Evolutionary conservation across 2,329 filamentous ascomycete species (phyloP), one percentile per base, ranked within the genome.

Genomic region (Penicillium sp.): DNA sequence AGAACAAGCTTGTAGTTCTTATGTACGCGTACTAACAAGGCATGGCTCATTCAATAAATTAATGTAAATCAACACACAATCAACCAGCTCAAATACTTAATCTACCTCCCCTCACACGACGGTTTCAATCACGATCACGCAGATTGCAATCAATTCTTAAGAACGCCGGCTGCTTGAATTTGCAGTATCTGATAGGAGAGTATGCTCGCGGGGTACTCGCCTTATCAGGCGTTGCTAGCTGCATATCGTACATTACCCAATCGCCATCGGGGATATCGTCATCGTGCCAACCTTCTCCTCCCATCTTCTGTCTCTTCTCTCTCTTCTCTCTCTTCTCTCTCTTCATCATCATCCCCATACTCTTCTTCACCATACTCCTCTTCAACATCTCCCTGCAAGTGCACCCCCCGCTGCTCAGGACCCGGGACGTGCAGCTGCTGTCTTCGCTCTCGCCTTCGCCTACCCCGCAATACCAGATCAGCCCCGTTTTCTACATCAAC

Each of bases 391-490:
- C 28, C 30, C 24, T 55, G 56, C 24, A 59, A 53, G 51, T 55
- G 52, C 47, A 55, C 45, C 43, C 47, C 52, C 12, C 52, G 47
- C 26, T 59, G 52, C 42, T 55, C 56, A 28, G 47, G 51, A 38
- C 52, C 23, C 23, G 42, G 33, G 24, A 35, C 18, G 11, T 59
- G 52, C 52, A 40, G 42, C 30, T 59, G 52, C 46, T 55, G 56
- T 51, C 51, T 21, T 50, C 24, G 26, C 7, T 4, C 12, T 16
- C 24, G 23, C 30, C 24, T 47, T 14, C 38, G 21, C 8, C 9
- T 43, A 43, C 35, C 52, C 52, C 52, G 45, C 52, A 40, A 33
- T 6, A 20, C n/a, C 11, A 30, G 24, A 46, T 11, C 38, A 38
- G 16, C 21, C 46, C 46, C 12, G 20, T 14, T 16, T 30, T 23